phyloP scores from a whole-genome alignment of 1,284 basidiomycete genomes.

The Xerocomus nothofagi region DNA sequence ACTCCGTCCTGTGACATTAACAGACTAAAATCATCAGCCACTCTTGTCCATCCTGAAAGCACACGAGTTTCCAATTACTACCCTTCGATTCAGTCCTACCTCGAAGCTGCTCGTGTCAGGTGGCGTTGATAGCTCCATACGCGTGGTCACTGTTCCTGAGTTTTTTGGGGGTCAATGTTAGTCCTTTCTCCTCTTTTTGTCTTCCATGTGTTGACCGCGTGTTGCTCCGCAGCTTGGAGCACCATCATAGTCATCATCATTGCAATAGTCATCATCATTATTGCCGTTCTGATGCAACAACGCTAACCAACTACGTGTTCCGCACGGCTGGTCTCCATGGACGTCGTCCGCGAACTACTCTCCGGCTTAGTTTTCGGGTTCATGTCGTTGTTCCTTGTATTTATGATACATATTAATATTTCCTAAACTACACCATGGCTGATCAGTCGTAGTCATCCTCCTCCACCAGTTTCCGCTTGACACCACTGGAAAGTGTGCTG shows the following conservation, averaged over 20 bases:
- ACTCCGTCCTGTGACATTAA: conserved; percentile 1
- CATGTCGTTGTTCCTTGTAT: conserved; percentile 18
- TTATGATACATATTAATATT: conserved; percentile 31
- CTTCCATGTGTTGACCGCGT: conserved; percentile 4
- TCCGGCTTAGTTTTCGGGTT: not conserved
- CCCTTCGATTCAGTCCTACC: conserved; percentile 83
- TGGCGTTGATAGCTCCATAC: conserved; percentile 88
- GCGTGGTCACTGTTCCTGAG: conserved; percentile 77
- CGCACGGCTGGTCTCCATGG: not conserved
- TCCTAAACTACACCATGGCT: conserved; percentile 9
- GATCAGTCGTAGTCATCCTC: conserved; percentile 80
- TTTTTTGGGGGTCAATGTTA: conserved; percentile 52
- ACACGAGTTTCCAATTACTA: conserved; percentile 94
- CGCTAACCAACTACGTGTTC: not conserved
- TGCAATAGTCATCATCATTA: conserved; percentile 28
- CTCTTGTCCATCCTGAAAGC: conserved; percentile 87
- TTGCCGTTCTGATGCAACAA: conserved; percentile 34
- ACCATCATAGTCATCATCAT: conserved; percentile 40
- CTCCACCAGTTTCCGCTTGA: conserved; percentile 77
- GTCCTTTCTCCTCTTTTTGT: conserved; percentile 28
- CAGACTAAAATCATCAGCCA: conserved; percentile 53
- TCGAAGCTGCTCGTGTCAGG: conserved; percentile 86
- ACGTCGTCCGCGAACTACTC: not conserved
- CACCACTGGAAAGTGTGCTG: conserved; percentile 52
- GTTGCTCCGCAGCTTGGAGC: conserved; percentile 41